A percentile compares a stretch with the other conserved stretches of the same genome.
These are phyloP conservation scores for Rhododendron mucronatum DNA, from an alignment of 148 eudicot species.

Conservation along the genomic window DNA sequence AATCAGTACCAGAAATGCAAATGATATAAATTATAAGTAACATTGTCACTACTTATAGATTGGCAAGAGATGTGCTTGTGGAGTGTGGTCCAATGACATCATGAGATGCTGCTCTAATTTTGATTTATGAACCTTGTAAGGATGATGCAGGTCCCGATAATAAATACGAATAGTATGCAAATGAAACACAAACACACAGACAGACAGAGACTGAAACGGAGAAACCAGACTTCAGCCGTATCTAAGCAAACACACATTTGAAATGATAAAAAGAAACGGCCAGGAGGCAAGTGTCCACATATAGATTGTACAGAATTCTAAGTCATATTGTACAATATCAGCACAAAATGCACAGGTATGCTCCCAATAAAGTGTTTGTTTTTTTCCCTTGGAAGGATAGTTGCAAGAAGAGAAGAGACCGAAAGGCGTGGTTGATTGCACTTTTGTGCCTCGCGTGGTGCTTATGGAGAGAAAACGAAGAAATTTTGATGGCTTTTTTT, in stretches of 20 bases:
- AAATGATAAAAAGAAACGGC: neutral
- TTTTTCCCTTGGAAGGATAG: neutral
- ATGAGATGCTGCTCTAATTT: neutral
- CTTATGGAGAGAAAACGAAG: neutral
- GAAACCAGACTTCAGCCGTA: neutral
- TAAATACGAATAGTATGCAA: neutral
- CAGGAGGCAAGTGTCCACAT: neutral
- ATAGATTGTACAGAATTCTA: neutral
- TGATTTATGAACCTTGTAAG: neutral
- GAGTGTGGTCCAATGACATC: neutral
- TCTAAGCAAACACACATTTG: neutral
- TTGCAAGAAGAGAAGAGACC: too few relatives aligned
- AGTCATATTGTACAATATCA: neutral
- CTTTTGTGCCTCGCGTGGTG: neutral
- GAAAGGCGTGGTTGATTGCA: too few relatives aligned
- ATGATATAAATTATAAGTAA: neutral
- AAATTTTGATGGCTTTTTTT: neutral
- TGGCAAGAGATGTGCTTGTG: neutral
- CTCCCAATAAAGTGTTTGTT: neutral
- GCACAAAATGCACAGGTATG: neutral
- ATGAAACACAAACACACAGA: neutral
- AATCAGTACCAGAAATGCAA: conserved; percentile 7
- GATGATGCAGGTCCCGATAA: neutral
- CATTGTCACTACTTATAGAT: neutral
- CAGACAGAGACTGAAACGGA: neutral